Evolutionary conservation across 179 eudicot genomes (phyloP), one percentile per base, ranked within the genome.

Genomic region (Spergularia azorica): DNA sequence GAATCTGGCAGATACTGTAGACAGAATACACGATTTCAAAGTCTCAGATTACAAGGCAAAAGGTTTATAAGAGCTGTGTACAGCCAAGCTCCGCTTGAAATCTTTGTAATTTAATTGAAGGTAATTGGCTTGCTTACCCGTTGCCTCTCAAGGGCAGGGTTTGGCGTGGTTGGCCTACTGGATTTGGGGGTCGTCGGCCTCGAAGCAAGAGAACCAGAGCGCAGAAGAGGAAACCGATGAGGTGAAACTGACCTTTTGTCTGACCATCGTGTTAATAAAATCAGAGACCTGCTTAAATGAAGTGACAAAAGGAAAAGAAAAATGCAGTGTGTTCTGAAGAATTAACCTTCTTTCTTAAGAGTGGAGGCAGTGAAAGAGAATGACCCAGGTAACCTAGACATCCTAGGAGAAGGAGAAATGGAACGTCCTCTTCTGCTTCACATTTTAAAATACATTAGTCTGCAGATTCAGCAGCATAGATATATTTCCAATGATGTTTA

Each of bases 201-300:
- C n/a, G 91, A 86, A 77, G 93, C 86, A 59, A 91, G 77, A 38
- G 98, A 95, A 39, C 96, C 97, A 72, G 92, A 83, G 43, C 95
- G 92, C 67, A 84, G 41, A 79, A 92, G 94, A 55, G 96, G 89
- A 76, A 91, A 89, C 52, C 92, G 94, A 66, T 77, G 87, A 1
- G 97, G 98, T 57, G 98, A 95, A 79, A 78, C 88, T 36, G 97
- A 72, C 84, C 96, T 84, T 74, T 83, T 89, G 48, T 86, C 96
- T 95, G 87, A 61, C 78, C 26, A 73, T 13, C 18, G 12, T 17
- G 48, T 12, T 39, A 6, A 71, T 63, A 41, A 56, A 13, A 57
- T 74, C 36, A 66, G 63, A 54, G 46, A 71, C 50, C 12, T 2
- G 43, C 9, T 21, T 7, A 55, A 17, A 18, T 13, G 4, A 32